Conservation (phyloP, 1,284 basidiomycete species). For the Ceratobasidium sp. region DNA sequence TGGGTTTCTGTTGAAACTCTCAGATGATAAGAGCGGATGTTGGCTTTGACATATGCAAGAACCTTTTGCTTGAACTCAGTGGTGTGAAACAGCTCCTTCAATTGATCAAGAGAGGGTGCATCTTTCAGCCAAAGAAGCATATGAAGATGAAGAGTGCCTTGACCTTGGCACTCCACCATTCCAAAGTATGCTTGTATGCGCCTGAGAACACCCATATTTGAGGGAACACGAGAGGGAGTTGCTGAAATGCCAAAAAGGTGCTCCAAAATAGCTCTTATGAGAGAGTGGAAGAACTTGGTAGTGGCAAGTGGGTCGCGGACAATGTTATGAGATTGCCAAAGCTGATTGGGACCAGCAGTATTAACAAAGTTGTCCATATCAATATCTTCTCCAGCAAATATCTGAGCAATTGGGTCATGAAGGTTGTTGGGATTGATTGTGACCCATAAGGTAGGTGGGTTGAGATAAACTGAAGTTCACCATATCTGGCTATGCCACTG, state of each 20-base stretch:
- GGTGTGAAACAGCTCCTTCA: constrained; percentile 10
- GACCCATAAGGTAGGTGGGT: constrained; percentile 52
- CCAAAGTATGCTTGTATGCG: constrained; percentile 54
- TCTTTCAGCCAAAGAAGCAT: constrained; percentile 52
- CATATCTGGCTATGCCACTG: constrained; percentile 54
- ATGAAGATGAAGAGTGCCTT: constrained; percentile 55
- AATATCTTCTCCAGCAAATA: constrained; percentile 59
- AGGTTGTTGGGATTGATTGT: constrained; percentile 56
- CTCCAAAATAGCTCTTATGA: constrained; percentile 56
- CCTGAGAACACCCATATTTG: constrained; percentile 52
- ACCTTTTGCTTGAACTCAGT: constrained; percentile 29
- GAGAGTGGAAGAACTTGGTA: constrained; percentile 60
- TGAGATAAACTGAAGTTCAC: constrained; percentile 45
- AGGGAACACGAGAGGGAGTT: constrained; percentile 49
- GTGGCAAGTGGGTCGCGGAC: constrained; percentile 59
- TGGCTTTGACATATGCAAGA: constrained; percentile 41
- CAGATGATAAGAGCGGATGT: constrained; percentile 54
- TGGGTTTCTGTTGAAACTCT: constrained; percentile 47
- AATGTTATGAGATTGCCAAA: constrained; percentile 55
- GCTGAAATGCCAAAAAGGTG: constrained; percentile 57
- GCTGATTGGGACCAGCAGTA: constrained; percentile 53
- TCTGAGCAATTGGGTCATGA: constrained; percentile 57
- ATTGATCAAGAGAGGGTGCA: constrained; percentile 9
- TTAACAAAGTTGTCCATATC: constrained; percentile 57
- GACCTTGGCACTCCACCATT: constrained; percentile 54